These are phyloP conservation scores for Taiwanofungus camphoratus DNA, from an alignment of 1,284 basidiomycete genomes.

Conservation along the genomic window DNA sequence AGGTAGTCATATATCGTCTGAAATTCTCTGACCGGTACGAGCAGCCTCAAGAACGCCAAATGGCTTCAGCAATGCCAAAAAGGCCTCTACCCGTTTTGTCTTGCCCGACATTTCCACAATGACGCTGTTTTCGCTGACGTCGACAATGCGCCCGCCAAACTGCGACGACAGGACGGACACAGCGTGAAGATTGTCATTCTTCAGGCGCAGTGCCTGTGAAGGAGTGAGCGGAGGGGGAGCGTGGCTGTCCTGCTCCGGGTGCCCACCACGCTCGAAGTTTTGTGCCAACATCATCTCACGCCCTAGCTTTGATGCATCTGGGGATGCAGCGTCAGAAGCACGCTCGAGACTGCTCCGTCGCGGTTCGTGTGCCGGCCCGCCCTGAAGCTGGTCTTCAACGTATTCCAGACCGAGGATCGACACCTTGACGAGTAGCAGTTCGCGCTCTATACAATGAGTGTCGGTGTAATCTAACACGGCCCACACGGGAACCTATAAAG, in stretches of 20 bases:
- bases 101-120: slow-evolving; percentile 97
- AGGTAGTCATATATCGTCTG: too few species aligned
- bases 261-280: slow-evolving; percentile 58
- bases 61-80: slow-evolving; percentile 87
- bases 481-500: slow-evolving; percentile 88
- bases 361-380: slow-evolving; percentile 78
- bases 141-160: slow-evolving; percentile 92
- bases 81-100: slow-evolving; percentile 87
- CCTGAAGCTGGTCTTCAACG: slow-evolving; percentile 81
- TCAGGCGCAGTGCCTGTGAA: slow-evolving; percentile 80
- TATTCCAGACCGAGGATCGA: slow-evolving; percentile 98
- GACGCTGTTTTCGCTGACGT: slow-evolving; percentile 90
- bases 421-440: slow-evolving; percentile 42
- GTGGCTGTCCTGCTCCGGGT: slow-evolving; percentile 19
- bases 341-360: slow-evolving; percentile 32
- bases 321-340: slow-evolving; percentile 14
- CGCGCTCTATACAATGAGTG: slow-evolving; percentile 53
- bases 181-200: slow-evolving; percentile 86
- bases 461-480: slow-evolving; percentile 95
- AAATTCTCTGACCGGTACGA: slow-evolving; percentile 74
- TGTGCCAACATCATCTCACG: slow-evolving; percentile 68
- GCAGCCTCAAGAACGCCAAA: slow-evolving; percentile 86
- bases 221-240: slow-evolving; percentile 38
- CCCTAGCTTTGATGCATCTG: slow-evolving; percentile 47
- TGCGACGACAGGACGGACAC: slow-evolving; percentile 83